These are phyloP conservation scores for Cladophialophora carrionii DNA, from an alignment of 2,329 filamentous ascomycete species.

Conservation along the genomic window DNA sequence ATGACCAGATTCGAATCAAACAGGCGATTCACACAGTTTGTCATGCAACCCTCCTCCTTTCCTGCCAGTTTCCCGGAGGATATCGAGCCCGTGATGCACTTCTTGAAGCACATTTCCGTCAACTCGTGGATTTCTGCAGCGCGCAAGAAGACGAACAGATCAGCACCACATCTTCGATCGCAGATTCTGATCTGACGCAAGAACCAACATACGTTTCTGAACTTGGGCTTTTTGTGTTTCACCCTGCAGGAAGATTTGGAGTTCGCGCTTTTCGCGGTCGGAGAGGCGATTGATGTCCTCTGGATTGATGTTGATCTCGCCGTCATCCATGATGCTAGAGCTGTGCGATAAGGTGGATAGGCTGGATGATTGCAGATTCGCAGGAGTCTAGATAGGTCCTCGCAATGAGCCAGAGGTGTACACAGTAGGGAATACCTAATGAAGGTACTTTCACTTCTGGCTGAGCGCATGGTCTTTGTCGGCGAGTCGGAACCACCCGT, in stretches of 20 bases:
- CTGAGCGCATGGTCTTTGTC: neutral
- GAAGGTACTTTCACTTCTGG: neutral
- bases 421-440: neutral
- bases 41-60: constrained; percentile 78
- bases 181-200: neutral
- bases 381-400: neutral
- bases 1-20: constrained; percentile 85
- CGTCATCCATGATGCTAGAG: constrained; percentile 32
- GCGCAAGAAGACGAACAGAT: neutral
- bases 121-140: constrained; percentile 64
- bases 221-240: constrained; percentile 77
- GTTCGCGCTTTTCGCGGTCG: constrained; percentile 80
- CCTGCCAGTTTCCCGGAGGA: constrained; percentile 72
- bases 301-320: constrained; percentile 32
- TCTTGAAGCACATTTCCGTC: constrained; percentile 87
- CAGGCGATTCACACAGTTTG: constrained; percentile 93
- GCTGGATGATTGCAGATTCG: neutral
- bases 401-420: neutral
- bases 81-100: constrained; percentile 80
- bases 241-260: constrained; percentile 81
- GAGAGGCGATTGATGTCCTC: constrained; percentile 57
- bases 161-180: too few relatives aligned
- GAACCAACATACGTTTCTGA: constrained; percentile 51
- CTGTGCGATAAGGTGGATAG: neutral
- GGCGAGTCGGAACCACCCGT: neutral